Base-by-base conservation (phyloP, 2,329 filamentous ascomycete species). In the Samsoniella hepiali region DNA sequence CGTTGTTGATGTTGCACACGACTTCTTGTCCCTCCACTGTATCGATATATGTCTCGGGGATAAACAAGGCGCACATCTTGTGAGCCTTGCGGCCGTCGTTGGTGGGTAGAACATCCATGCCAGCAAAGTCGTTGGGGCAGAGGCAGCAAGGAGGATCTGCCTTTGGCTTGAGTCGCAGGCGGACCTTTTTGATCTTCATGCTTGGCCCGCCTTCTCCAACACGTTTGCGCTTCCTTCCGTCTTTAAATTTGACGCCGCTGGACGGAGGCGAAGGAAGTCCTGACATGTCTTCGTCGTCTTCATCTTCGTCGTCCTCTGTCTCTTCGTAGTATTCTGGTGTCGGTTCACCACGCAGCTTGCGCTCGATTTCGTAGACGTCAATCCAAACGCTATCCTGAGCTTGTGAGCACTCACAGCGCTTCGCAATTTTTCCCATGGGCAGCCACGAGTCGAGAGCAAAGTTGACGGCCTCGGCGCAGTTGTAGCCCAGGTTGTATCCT, bases 361-460 rank as follows among this genome's bases (percentile, higher is more conserved):
- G 91, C 77, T 99, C 93, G 63, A 99, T 96, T 71, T 97, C 95
- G 64, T 91, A 88, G 4, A 98, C 93, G 72, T 99, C 93, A 60
- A 99, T 93, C 93, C 96, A 99, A 3, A 99, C 95, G 71, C 94
- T 98, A 79, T 99, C 95, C 65, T 96, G 88, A 68, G 97, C 93
- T 65, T 95, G 86, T 70, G 95, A 93, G 73, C 95, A 99, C 72
- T 98, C 89, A 76, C 95, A 99, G 75, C 95, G 96, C 77, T 97
- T 97, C 17, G 95, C 95, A 69, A 97, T 93, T 70, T 93, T 91
- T 29, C 93, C 95, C 81, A 95, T 97, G 58, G 96, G 90, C 53
- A 99, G 79, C 95, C 95, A 99, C 36, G 91, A 90, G 68, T 97
- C 93, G 9, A 96, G 88, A 5, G 94, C 95, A 75, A 99, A 99